Conservation (phyloP, 2,329 filamentous ascomycete genomes). For the Fusarium domesticum region DNA sequence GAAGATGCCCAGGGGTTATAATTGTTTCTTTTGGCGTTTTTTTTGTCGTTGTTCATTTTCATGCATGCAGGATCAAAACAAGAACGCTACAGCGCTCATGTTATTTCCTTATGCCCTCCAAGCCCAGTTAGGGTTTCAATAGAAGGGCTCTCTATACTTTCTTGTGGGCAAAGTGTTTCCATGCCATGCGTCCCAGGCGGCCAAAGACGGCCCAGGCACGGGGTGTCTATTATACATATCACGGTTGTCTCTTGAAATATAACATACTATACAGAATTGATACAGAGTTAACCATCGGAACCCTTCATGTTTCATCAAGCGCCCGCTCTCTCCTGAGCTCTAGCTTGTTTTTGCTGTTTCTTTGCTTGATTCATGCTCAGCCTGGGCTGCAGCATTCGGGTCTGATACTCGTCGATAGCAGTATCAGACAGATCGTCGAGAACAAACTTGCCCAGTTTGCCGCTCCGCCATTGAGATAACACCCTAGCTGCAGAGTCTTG, state of each 20-base stretch:
- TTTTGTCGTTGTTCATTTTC: constrained; percentile 9
- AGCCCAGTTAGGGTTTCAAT: background rate
- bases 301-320: constrained; percentile 19
- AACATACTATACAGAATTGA: constrained; percentile 9
- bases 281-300: constrained; percentile 8
- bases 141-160: constrained; percentile 10
- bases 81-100: background rate
- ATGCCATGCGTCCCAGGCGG: background rate
- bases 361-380: constrained; percentile 67
- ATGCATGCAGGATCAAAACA: too few species aligned
- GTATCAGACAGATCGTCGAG: constrained; percentile 72
- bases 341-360: constrained; percentile 61
- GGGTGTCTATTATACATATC: background rate
- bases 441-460: constrained; percentile 71
- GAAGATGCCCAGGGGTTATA: constrained; percentile 15
- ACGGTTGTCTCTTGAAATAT: background rate
- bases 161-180: background rate
- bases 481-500: constrained; percentile 76
- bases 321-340: constrained; percentile 43
- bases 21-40: constrained; percentile 12
- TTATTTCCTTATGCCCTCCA: too few species aligned
- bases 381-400: constrained; percentile 44
- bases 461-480: constrained; percentile 77
- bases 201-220: background rate
- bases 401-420: constrained; percentile 49